Conservation (phyloP, 2,329 filamentous ascomycete genomes). For the Colletotrichum lupini region DNA sequence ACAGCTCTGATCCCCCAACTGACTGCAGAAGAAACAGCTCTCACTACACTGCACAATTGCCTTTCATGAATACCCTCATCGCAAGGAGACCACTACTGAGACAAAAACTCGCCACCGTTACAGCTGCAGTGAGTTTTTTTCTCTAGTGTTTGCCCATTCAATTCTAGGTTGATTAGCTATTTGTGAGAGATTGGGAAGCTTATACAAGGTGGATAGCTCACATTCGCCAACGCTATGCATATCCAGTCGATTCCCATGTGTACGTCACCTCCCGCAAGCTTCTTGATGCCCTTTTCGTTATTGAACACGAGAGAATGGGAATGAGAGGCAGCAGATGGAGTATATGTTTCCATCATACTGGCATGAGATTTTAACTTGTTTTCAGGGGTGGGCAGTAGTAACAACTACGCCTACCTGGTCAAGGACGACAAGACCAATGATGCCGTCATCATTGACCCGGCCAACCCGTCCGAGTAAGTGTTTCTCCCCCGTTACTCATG, state of each 20-base stretch:
- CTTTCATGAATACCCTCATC: conserved; percentile 56
- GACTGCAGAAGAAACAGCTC: background rate
- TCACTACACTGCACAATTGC: conserved; percentile 2
- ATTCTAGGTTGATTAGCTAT: background rate
- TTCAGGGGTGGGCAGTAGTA: conserved; percentile 78
- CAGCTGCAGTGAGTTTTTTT: conserved; percentile 44
- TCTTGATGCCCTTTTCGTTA: background rate
- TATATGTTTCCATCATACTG: no score
- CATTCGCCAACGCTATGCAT: conserved; percentile 73
- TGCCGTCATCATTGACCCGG: conserved; percentile 83
- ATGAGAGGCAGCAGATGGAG: background rate
- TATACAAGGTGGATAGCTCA: conserved; percentile 44
- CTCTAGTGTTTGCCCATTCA: no score
- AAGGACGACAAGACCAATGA: conserved; percentile 83
- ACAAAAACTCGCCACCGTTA: conserved; percentile 44
- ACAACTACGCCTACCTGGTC: conserved; percentile 89
- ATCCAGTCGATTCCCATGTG: conserved; percentile 91
- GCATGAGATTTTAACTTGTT: conserved; percentile 32
- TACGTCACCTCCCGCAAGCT: conserved; percentile 56
- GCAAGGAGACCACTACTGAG: conserved; percentile 48
- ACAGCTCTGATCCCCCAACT: background rate
- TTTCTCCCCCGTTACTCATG: no score
- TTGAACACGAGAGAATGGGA: background rate
- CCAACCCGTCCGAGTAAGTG: conserved; percentile 79
- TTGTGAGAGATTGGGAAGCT: background rate